These are phyloP conservation scores for Pseudozyma pruni DNA, from an alignment of 1,284 basidiomycete species.

Conservation along the genomic window DNA sequence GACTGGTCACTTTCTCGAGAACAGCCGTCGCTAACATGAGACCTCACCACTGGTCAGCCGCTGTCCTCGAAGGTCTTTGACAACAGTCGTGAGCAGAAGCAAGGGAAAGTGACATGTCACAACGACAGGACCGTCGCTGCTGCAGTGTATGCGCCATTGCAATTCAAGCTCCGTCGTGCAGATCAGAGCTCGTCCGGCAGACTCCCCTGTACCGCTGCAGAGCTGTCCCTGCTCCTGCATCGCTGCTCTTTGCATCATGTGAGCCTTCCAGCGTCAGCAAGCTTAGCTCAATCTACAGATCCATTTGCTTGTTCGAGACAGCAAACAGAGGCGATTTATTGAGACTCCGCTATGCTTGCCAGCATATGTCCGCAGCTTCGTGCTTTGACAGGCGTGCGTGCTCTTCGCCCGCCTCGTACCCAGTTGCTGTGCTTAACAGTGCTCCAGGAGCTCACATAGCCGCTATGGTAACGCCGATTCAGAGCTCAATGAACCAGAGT, in stretches of 20 bases:
- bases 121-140: background rate
- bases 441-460: too few species aligned
- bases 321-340: background rate
- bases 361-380: background rate
- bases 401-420: too few species aligned
- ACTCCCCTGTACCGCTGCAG: conserved; percentile 3
- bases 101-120: conserved; percentile 6
- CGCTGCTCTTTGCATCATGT: background rate
- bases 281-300: too few species aligned
- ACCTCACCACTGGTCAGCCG: too few species aligned
- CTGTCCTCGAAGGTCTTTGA: too few species aligned
- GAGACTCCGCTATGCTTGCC: background rate
- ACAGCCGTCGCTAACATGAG: too few species aligned
- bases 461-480: too few species aligned
- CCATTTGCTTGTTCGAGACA: background rate
- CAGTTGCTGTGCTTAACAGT: too few species aligned
- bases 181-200: background rate
- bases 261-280: too few species aligned
- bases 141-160: conserved; percentile 4
- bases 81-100: background rate
- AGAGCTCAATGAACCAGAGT: background rate
- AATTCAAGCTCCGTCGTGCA: background rate
- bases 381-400: too few species aligned
- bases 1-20: background rate
- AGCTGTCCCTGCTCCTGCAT: background rate